Evolutionary conservation across 176 grass and related monocot species (phyloP).

Genomic region (Ensete glaucum): DNA sequence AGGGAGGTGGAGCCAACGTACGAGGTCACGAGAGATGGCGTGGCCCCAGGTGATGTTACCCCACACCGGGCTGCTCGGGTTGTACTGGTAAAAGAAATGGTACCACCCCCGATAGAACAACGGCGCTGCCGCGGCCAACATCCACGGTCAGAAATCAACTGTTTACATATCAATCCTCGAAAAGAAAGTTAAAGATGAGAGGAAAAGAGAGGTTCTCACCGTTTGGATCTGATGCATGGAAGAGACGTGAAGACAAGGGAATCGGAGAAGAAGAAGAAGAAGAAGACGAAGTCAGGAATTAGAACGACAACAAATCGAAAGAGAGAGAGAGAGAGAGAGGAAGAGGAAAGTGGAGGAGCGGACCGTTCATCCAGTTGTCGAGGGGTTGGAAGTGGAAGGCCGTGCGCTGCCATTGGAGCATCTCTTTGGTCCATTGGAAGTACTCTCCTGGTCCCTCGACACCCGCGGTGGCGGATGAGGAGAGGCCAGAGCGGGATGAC

Average conservation of each 20-base stretch:
- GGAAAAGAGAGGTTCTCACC: not conserved
- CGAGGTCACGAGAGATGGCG: conserved; percentile 3
- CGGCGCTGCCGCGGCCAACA: not conserved
- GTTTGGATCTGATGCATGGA: conserved; percentile 1
- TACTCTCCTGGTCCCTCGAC: not conserved
- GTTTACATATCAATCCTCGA: not conserved
- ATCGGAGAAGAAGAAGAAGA: not conserved
- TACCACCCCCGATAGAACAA: conserved; percentile 11
- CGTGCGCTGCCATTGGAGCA: conserved; percentile 9
- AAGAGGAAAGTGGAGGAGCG: not conserved
- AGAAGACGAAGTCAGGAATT: not conserved
- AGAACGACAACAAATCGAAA: not conserved
- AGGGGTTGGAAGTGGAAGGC: conserved; percentile 16
- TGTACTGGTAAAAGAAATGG: conserved; percentile 19
- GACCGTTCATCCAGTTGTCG: conserved; percentile 19
- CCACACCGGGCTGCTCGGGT: conserved; percentile 5
- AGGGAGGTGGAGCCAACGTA: conserved; percentile 10
- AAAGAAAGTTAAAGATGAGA: not conserved
- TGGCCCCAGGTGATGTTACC: conserved; percentile 11
- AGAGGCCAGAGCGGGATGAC: not conserved
- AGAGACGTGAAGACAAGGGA: not conserved
- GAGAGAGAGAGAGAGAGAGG: not conserved
- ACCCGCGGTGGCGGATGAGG: not conserved
- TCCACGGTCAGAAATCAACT: not conserved
- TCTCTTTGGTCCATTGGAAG: conserved; percentile 14